phyloP scores from a whole-genome alignment of 345 rosid species.

The Citrus australasica region DNA sequence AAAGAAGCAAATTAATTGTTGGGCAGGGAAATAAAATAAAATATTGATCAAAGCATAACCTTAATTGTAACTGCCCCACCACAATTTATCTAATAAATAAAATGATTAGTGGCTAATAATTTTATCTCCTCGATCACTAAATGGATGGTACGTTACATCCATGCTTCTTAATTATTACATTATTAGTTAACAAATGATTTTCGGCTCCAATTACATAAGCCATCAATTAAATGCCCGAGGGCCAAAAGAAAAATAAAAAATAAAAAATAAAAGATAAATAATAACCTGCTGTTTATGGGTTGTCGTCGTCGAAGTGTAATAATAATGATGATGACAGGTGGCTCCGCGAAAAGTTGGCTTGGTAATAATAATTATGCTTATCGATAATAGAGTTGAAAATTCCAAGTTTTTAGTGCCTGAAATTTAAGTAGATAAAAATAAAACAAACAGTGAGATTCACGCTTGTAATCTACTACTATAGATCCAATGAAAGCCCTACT shows the following conservation, averaged over 20 bases:
- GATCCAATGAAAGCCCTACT: conserved; percentile 2
- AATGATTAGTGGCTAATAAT: not conserved
- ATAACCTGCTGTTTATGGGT: not conserved
- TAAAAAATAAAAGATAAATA: not conserved
- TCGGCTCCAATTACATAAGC: not conserved
- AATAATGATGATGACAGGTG: not conserved
- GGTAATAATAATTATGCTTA: not conserved
- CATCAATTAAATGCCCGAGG: not conserved
- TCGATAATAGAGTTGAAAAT: not conserved
- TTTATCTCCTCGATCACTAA: not conserved
- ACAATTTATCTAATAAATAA: not conserved
- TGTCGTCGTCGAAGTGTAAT: not conserved
- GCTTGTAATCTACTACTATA: not conserved
- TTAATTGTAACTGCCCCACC: not conserved
- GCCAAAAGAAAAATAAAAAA: not conserved
- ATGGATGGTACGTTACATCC: not conserved
- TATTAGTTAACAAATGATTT: not conserved
- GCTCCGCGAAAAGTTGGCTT: not conserved
- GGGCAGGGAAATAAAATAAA: not conserved
- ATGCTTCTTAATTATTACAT: not conserved
- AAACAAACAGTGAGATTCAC: not conserved
- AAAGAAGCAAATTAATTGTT: not conserved
- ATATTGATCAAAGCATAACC: not conserved
- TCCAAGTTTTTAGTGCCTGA: conserved; percentile 1
- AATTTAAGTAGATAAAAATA: not conserved